Evolutionary conservation across 1,284 basidiomycete species (phyloP), one percentile per base, ranked within the genome.

Genomic region (Irpex lacteus): DNA sequence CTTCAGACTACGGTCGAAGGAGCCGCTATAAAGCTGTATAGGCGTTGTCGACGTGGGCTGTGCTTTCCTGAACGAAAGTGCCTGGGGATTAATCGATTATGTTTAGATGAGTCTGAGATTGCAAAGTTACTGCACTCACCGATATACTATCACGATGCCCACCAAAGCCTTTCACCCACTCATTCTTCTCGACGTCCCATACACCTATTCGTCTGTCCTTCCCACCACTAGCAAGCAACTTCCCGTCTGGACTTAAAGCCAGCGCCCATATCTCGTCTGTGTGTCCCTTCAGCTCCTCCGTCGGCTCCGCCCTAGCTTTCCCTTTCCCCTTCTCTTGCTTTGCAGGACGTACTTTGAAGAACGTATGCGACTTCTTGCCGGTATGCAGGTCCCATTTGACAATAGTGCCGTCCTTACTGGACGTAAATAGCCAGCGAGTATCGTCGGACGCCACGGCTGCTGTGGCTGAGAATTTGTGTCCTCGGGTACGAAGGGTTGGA

Each of bases 1-100:
- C 75, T 98, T 97, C 59, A 98, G 76, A 6, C 95, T 96, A 8
- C 97, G 91, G 73, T 98, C 97, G 65, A 92, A 89, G 0, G 95
- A 98, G 9, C 88, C 91, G 0, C 91, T 90, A 70, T 97, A 97
- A 44, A 98, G 82, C 70, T 95, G 92, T 15, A 68, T 70, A 1
- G 74, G 70, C 1, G 70, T 70, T 11, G 71, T 68, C 13, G 69
- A 58, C 4, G 65, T 69, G 44, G 91, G 82, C 1, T 91, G 89
- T n/a, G 87, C 87, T 73, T 92, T 90, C 9, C 95, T 91, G 74
- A 99, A 95, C 0, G 88, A 80, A 19, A 98, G 76, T 4, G 87
- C 82, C 88, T 95, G 72, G 36, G 67, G 58, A 65, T 63, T 6
- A 54, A n/a, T n/a, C n/a, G n/a, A n/a, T n/a, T n/a, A n/a, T 58